Conservation (phyloP, 257 asterid species). For the Lantana camara region DNA sequence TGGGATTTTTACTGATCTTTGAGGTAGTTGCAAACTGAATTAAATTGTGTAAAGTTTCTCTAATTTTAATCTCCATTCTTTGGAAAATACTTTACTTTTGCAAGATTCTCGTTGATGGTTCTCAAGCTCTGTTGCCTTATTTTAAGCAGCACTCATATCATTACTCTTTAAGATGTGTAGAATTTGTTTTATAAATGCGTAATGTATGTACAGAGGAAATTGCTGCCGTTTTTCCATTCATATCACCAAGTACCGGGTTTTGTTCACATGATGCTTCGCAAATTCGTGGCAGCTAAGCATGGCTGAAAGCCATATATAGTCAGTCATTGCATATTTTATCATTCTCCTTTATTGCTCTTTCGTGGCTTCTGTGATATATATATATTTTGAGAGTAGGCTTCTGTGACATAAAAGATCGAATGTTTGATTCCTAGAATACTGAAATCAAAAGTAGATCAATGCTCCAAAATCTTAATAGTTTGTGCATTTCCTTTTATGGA, state of each 20-base stretch:
- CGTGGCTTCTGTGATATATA: not conserved
- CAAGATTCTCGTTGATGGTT: too few relatives aligned
- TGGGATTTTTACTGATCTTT: not conserved
- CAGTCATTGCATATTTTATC: not conserved
- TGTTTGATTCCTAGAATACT: slow-evolving; percentile 1
- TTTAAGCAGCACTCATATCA: not conserved
- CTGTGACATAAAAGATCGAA: too few relatives aligned
- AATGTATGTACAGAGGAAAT: not conserved
- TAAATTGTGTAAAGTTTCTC: too few relatives aligned
- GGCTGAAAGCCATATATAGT: not conserved
- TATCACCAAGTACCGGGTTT: not conserved
- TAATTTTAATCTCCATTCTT: too few relatives aligned
- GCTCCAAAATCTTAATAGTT: not conserved
- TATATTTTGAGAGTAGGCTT: too few relatives aligned
- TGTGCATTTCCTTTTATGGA: too few relatives aligned
- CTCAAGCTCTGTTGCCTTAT: not conserved
- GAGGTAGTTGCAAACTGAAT: too few relatives aligned
- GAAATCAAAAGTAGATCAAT: not conserved
- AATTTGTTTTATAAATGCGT: not conserved
- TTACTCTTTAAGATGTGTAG: not conserved
- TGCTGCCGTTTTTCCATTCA: not conserved
- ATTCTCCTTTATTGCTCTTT: too few relatives aligned
- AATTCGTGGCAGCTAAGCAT: not conserved
- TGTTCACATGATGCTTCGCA: not conserved
- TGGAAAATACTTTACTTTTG: too few relatives aligned